A percentile compares a stretch with the other conserved stretches of the same genome.
These are phyloP conservation scores for Mycena pura DNA, from an alignment of 768 basidiomycete species.

Conservation along the genomic window DNA sequence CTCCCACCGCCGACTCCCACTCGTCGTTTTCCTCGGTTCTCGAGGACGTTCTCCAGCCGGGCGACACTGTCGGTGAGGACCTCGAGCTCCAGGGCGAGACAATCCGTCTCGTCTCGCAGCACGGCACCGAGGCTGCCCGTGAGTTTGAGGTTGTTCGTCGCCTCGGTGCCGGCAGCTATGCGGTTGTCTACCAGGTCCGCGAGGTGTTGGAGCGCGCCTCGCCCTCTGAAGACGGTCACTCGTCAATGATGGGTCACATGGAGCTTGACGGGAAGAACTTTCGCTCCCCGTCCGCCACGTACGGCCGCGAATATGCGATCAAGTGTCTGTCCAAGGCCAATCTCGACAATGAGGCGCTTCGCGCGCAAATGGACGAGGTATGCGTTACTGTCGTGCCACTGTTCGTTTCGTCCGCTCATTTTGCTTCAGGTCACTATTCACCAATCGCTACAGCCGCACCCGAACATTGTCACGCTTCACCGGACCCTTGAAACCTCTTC, in stretches of 20 bases:
- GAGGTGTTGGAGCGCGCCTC: conserved; percentile 63
- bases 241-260: conserved; percentile 61
- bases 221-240: conserved; percentile 62
- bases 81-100: conserved; percentile 69
- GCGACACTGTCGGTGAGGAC: conserved; percentile 78
- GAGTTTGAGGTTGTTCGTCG: conserved; percentile 87
- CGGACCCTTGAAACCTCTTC: conserved; percentile 92
- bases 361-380: conserved; percentile 91
- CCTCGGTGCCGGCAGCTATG: conserved; percentile 90
- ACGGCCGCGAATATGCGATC: conserved; percentile 90
- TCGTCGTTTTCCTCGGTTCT: conserved; percentile 49
- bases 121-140: conserved; percentile 56
- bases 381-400: conserved; percentile 25
- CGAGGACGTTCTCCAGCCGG: conserved; percentile 72
- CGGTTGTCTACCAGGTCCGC: conserved; percentile 91
- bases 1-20: conserved; percentile 38
- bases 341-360: conserved; percentile 86
- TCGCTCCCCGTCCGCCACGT: conserved; percentile 49
- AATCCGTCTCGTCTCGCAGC: conserved; percentile 60
- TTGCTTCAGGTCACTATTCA: conserved; percentile 83
- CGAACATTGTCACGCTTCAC: conserved; percentile 94
- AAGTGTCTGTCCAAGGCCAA: conserved; percentile 96
- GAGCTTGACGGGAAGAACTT: conserved; percentile 53
- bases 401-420: conserved; percentile 13
- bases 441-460: conserved; percentile 87